Base-by-base conservation (phyloP, 352 stramenopile species). In the Globisporangium ultimum region DNA sequence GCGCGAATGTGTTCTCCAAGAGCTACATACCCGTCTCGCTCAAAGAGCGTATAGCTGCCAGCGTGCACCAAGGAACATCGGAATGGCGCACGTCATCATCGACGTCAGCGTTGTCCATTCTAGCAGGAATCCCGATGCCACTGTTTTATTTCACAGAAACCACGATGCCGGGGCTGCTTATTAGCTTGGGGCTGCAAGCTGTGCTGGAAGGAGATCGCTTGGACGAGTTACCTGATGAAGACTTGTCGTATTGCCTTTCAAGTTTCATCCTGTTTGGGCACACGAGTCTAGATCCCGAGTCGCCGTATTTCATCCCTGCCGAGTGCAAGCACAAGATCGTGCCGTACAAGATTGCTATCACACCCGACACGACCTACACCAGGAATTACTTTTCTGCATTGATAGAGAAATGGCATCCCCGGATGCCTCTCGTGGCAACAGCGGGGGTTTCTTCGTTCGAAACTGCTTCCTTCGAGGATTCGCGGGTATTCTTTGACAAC, bases 341-440 rank as follows among this genome's bases (percentile, higher is more conserved):
- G 7, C 80, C 80, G 14, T 90, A 88, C 70, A 90, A 88, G 50
- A 71, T 93, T 45, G 78, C 77, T 4, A 86, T 93, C 51, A 74
- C 80, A 2, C 83, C 83, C 0, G 80, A 93, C 62, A 89, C 66
- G 0, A 20, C 64, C 2, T 93, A 81, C 57, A 91, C 83, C n/a
- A 77, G 83, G 10, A 40, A 76, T 20, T 93, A 93, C 52, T 74
- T 93, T 38, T 58, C 68, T 0, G 40, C 56, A 12, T 53, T 68
- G 1, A 41, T 93, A 48, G 68, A 79, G 41, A 51, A 46, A 15
- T 93, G 80, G 80, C 77, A 91, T 38, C 83, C 83, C 15, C 78
- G 83, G 3, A 55, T 89, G 50, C 55, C 66, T 9, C 54, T 92
- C n/a, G 58, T 80, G 28, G 52, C 67, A 17, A 53, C 81, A 10